phyloP scores from a whole-genome alignment of 1,139 yeast genomes.

The Suhomyces yuchorum region DNA sequence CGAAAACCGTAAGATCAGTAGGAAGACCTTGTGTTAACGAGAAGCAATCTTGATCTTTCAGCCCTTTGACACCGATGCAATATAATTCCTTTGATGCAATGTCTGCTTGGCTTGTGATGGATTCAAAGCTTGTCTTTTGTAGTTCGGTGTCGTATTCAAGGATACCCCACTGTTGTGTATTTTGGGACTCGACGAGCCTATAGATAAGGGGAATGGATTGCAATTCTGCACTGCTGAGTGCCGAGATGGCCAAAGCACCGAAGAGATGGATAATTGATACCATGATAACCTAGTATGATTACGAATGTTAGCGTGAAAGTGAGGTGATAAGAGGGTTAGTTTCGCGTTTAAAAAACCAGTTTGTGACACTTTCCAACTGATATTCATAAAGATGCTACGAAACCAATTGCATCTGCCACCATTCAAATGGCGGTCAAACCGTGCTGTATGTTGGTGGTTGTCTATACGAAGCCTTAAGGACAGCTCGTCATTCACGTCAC shows the following conservation, averaged over 20 bases:
- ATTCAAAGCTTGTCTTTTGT: conserved; percentile 2
- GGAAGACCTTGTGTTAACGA: conserved; percentile 20
- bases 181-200: conserved; percentile 12
- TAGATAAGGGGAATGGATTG: conserved; percentile 12
- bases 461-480: neutral
- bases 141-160: conserved; percentile 10
- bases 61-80: conserved; percentile 37
- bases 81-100: conserved; percentile 17
- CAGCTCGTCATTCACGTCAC: conserved; percentile 3
- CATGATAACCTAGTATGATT: neutral
- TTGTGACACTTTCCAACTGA: conserved; percentile 1
- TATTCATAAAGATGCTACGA: neutral
- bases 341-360: conserved; percentile 1
- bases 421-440: neutral
- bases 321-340: neutral
- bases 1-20: conserved; percentile 2
- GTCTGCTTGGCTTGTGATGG: neutral
- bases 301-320: neutral
- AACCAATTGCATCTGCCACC: neutral
- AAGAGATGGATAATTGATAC: conserved; percentile 9
- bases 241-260: conserved; percentile 1
- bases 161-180: neutral
- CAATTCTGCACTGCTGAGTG: conserved; percentile 12
- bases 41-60: conserved; percentile 36
- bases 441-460: neutral